A percentile compares a stretch with the other conserved stretches of the same genome.
Evolutionary conservation across 73 alveolate genomes (phyloP).

Genomic region (Halteria grandinella): DNA sequence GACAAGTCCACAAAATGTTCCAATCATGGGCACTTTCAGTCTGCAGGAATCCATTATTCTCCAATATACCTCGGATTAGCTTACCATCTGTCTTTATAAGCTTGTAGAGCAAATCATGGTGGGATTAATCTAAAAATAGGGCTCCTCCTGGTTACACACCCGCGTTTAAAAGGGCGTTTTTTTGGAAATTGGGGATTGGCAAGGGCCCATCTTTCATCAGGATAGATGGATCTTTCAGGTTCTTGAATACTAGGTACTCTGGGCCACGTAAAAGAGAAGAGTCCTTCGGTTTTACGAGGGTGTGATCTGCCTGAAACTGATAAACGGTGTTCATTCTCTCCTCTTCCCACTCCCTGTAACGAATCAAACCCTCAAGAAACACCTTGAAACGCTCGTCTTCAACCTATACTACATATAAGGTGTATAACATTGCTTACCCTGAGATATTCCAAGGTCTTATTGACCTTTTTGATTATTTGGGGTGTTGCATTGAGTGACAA

Average conservation of each 20-base stretch:
- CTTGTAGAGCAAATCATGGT: conserved; percentile 53
- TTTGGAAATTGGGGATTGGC: conserved; percentile 4
- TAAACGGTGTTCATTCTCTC: conserved; percentile 30
- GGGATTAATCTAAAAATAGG: conserved; percentile 26
- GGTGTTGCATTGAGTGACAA: no score
- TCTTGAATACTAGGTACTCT: conserved; percentile 25
- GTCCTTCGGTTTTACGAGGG: no score
- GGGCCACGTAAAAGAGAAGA: conserved; percentile 42
- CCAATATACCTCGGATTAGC: not conserved
- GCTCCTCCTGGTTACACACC: conserved; percentile 37
- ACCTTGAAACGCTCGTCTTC: conserved; percentile 49
- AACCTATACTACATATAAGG: not conserved
- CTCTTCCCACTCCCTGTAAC: conserved; percentile 50
- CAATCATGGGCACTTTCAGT: conserved; percentile 76
- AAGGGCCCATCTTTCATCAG: conserved; percentile 51
- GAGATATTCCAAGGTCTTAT: conserved; percentile 31
- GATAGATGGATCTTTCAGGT: conserved; percentile 47
- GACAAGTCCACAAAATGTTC: conserved; percentile 71
- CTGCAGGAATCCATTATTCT: not conserved
- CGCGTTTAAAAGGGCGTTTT: conserved; percentile 22
- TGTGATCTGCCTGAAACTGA: no score
- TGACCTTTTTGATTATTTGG: conserved; percentile 20
- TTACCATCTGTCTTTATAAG: conserved; percentile 57
- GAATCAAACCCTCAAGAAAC: conserved; percentile 37
- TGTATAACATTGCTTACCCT: conserved; percentile 3